Base-by-base conservation (phyloP, 768 basidiomycete genomes). In the Phaffia tasmanica region DNA sequence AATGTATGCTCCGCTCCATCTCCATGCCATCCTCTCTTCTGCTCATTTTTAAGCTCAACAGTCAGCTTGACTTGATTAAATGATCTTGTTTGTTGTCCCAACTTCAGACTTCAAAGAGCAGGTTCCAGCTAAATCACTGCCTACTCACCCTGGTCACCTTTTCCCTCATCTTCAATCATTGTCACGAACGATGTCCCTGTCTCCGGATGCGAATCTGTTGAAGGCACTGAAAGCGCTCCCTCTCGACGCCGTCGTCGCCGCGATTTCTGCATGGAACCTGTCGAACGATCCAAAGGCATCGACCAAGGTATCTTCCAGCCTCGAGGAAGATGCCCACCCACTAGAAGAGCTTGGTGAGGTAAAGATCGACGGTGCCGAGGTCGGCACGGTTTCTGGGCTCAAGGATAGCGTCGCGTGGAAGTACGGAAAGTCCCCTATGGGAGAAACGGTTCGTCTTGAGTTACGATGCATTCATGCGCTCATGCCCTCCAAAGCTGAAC, bases 81-180 rank as follows among this genome's bases (percentile, higher is more conserved):
- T 23, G 32, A 47, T n/a, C n/a, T 18, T 15, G 54, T 53, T 62
- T 46, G 14, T 25, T 7, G 19, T 15, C 1, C 1, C 55, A 14
- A 27, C n/a, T 53, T 48, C 65, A 76, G 75, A 72, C 65, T 57
- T 72, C 55, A 65, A 64, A 55, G 49, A 74, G 25, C 68, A 61
- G 16, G 64, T 77, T 18, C 76, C 76, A 2, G 59, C 62, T 0
- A 71, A 75, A 27, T 68, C 74, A 14, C 57, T 76, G 55, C 56
- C 71, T 7, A 67, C 76, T 16, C 76, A 77, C 67, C 76, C 76
- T 8, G 66, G 62, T 32, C 73, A 74, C 62, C 76, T 75, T 46
- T 77, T 74, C 70, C 76, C 76, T 15, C 73, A 73, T 48, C 73
- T 77, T 59, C 64, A 73, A 8, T 71, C 72, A 32, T 57, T 53